A percentile compares a stretch with the other conserved stretches of the same genome.
phyloP scores from a whole-genome alignment of 305 asterid species.

The Fraxinus floribunda region DNA sequence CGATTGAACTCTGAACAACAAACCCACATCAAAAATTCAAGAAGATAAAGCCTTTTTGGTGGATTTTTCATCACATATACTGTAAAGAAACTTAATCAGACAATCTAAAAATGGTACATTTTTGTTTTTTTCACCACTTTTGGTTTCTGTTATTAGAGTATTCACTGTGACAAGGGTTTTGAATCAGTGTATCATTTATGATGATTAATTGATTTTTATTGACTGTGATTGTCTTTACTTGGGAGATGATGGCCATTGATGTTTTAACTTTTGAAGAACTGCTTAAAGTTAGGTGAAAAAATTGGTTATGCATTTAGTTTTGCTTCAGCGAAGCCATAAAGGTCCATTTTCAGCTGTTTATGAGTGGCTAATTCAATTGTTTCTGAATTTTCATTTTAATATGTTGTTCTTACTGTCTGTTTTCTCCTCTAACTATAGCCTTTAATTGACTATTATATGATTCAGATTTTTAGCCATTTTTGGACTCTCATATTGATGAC shows the following conservation, averaged over 20 bases:
- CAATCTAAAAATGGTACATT: constrained; percentile 65
- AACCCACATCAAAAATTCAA: constrained; percentile 23
- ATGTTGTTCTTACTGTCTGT: background rate
- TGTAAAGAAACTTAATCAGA: constrained; percentile 31
- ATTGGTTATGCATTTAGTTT: constrained; percentile 32
- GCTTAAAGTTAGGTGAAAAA: constrained; percentile 40
- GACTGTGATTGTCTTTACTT: constrained; percentile 23
- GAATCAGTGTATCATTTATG: too few relatives aligned
- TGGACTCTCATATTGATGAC: background rate
- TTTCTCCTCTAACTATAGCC: background rate
- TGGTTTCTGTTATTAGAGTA: constrained; percentile 39
- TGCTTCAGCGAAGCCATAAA: background rate
- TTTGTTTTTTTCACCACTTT: constrained; percentile 43
- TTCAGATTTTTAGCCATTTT: background rate
- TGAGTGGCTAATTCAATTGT: background rate
- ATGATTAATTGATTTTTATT: constrained; percentile 40
- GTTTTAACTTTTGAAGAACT: constrained; percentile 5
- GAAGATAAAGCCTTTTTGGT: background rate
- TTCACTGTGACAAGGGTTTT: constrained; percentile 8
- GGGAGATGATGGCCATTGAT: too few relatives aligned
- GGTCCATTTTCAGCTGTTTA: background rate
- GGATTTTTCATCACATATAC: background rate
- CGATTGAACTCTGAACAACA: constrained; percentile 21
- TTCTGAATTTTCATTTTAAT: background rate
- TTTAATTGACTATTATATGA: background rate